These are phyloP conservation scores for Hypsizygus marmoreus DNA, from an alignment of 768 basidiomycete species.

Conservation along the genomic window DNA sequence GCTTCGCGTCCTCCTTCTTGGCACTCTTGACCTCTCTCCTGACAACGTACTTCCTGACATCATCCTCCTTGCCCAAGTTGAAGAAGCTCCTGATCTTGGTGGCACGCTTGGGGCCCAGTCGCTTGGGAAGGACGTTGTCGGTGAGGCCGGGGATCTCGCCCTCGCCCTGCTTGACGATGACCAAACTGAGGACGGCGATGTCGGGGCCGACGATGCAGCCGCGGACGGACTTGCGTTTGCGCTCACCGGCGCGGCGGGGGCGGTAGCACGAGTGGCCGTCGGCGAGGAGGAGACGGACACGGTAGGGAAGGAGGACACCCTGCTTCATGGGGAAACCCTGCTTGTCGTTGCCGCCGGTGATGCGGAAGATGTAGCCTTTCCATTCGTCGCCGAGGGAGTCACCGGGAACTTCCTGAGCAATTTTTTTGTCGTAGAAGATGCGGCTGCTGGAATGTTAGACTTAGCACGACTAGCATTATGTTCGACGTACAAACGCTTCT, in stretches of 20 bases:
- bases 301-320: conserved; percentile 92
- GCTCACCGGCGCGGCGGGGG: conserved; percentile 87
- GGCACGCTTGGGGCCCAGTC: conserved; percentile 95
- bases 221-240: conserved; percentile 98
- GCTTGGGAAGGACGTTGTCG: conserved; percentile 89
- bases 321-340: conserved; percentile 99
- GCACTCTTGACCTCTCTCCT: conserved; percentile 84
- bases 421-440: conserved; percentile 96
- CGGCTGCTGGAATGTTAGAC: conserved; percentile 52
- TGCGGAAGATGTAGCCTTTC: conserved; percentile 95
- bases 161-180: conserved; percentile 97
- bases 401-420: conserved; percentile 90
- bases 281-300: conserved; percentile 90
- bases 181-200: conserved; percentile 90
- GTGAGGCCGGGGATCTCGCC: conserved; percentile 88
- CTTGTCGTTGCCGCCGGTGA: conserved; percentile 98
- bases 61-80: conserved; percentile 96
- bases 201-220: conserved; percentile 98
- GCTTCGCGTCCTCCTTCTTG: conserved; percentile 91
- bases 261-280: conserved; percentile 99
- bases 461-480: not conserved
- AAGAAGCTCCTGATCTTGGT: conserved; percentile 98
- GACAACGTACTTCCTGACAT: conserved; percentile 97
- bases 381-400: conserved; percentile 94
- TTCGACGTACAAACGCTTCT: conserved; percentile 71